Conservation (phyloP, 2,329 filamentous ascomycete species). For the Chaetomiaceae sp. region DNA sequence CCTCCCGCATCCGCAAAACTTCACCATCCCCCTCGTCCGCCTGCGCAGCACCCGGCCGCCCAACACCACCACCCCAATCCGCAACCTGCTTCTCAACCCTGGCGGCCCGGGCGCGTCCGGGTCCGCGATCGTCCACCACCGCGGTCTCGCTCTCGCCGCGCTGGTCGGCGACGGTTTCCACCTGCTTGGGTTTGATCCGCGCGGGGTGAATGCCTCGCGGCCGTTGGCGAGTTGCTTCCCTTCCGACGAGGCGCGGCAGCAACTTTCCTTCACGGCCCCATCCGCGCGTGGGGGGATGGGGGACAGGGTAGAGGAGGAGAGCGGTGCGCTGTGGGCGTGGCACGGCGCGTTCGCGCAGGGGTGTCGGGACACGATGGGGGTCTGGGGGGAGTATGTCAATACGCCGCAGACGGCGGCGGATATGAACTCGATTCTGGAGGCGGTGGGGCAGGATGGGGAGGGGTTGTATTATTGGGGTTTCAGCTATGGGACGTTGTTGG, state of each 20-base stretch:
- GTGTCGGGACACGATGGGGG: constrained; percentile 40
- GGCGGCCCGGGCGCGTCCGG: constrained; percentile 44
- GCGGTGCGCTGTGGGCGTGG: constrained; percentile 36
- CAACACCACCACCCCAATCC: constrained; percentile 28
- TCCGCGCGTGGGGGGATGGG: too few relatives aligned
- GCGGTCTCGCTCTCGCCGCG: constrained; percentile 32
- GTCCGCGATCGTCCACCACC: constrained; percentile 30
- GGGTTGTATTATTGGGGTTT: constrained; percentile 37
- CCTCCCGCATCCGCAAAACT: constrained; percentile 32
- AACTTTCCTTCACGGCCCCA: constrained; percentile 23
- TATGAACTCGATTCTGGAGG: constrained; percentile 45
- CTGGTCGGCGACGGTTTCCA: constrained; percentile 40
- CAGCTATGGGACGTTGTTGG: constrained; percentile 35
- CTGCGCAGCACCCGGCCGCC: constrained; percentile 38
- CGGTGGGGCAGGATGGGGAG: constrained; percentile 29
- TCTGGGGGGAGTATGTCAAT: constrained; percentile 40
- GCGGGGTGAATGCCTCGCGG: constrained; percentile 36
- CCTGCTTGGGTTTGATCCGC: constrained; percentile 42
- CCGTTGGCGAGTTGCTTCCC: constrained; percentile 37
- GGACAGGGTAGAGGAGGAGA: constrained; percentile 27
- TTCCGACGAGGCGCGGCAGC: constrained; percentile 28
- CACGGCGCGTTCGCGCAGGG: constrained; percentile 35
- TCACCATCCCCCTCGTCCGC: constrained; percentile 40
- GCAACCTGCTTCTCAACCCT: constrained; percentile 40
- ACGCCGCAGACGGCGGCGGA: constrained; percentile 46